Evolutionary conservation across 2,329 filamentous ascomycete species (phyloP), one percentile per base, ranked within the genome.

Genomic region (Penicillium italicum): DNA sequence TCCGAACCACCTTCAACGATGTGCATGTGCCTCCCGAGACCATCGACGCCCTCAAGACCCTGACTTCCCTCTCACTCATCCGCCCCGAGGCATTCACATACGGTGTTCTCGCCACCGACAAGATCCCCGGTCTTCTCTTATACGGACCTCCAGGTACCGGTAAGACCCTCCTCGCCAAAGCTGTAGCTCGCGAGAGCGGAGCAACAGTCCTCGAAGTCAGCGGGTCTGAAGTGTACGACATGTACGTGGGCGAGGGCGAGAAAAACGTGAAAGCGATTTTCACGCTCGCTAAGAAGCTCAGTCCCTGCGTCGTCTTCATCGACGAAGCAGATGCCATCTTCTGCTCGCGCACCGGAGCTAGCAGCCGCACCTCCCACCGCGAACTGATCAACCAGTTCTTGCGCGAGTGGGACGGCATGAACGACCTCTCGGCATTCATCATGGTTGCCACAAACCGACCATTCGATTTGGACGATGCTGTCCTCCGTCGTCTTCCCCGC

Each of bases 381-480:
- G 93, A 97, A 71, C 87, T 94, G 52, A 92, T 97, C 72, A 99
- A 97, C 69, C 93, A 99, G 74, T 97, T 97, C 72, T 78, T 99
- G 47, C 88, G 91, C 51, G 93, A 97, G 72, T 97, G 93, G 94
- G 94, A 97, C 66, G 94, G 94, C 11, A 87, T 97, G 79, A 88
- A 89, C 64, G 80, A 85, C 56, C 83, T 86, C 44, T 89, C 88
- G 18, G 91, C 93, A 3, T 97, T 99, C 72, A 93, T 99, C 73
- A 97, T 99, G 91, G 91, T 97, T 0, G 93, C 94, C 28, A 97
- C 92, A 9, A 97, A 99, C 73, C 82, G 93, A 10, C 94, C 94
- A 0, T 97, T 96, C 67, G 94, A 97, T 68, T 83, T 99, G 1
- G 94, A 99, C 66, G 76, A 79, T 42, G 80, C 80, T 4, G 75